phyloP scores from a whole-genome alignment of 2,329 filamentous ascomycete genomes.

The Sporothrix pallida region DNA sequence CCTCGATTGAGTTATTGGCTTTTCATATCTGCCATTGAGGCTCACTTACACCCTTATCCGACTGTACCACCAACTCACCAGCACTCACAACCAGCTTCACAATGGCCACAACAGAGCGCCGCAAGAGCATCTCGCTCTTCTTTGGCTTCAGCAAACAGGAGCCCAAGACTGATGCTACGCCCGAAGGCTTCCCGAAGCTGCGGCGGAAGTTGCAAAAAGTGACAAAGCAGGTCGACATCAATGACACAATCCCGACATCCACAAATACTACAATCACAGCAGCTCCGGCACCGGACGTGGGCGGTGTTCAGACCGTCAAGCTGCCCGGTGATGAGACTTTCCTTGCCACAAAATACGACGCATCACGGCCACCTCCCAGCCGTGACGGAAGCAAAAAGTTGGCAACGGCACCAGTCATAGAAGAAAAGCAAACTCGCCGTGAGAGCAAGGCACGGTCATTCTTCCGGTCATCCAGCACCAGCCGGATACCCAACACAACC shows the following conservation, averaged over 20 bases:
- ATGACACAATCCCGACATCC: neutral
- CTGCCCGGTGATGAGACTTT: constrained; percentile 32
- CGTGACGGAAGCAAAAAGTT: constrained; percentile 11
- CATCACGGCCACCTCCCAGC: constrained; percentile 24
- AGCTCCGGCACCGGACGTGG: constrained; percentile 18
- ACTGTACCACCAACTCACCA: neutral
- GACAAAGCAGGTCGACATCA: constrained; percentile 37
- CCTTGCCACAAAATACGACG: constrained; percentile 34
- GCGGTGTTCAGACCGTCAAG: constrained; percentile 32
- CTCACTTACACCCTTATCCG: neutral
- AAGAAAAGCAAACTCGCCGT: constrained; percentile 36
- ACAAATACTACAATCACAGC: neutral
- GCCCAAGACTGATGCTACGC: constrained; percentile 34
- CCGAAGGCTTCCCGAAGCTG: constrained; percentile 37
- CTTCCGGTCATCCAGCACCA: constrained; percentile 32
- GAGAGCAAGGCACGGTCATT: constrained; percentile 33
- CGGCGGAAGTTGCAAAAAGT: constrained; percentile 47
- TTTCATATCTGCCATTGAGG: neutral
- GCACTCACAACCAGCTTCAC: neutral
- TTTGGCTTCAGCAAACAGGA: constrained; percentile 34
- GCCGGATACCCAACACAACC: constrained; percentile 13
- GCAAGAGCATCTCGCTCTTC: constrained; percentile 37
- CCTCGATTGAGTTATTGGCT: neutral
- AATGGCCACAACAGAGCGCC: constrained; percentile 36
- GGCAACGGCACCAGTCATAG: constrained; percentile 34